Evolutionary conservation across 2,329 filamentous ascomycete species (phyloP).

Genomic region (Furcasterigmium sp.): DNA sequence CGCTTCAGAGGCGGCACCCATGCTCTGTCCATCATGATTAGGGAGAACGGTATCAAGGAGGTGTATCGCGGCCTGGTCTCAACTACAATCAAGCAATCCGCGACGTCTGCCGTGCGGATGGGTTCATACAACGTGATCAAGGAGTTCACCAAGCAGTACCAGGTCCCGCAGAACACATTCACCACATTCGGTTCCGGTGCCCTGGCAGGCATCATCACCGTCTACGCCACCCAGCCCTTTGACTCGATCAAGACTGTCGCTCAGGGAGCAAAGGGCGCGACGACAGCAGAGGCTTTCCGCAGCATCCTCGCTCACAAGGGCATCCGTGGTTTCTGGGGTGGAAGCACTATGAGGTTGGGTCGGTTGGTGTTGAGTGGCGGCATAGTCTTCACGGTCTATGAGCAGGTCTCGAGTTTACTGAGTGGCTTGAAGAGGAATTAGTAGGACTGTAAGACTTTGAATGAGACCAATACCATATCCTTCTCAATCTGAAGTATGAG

Average conservation of each 20-base stretch:
- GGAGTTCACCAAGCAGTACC: slow-evolving; percentile 18
- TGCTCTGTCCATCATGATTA: slow-evolving; percentile 25
- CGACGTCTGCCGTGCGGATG: slow-evolving; percentile 41
- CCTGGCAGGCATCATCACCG: slow-evolving; percentile 55
- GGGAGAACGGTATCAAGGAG: slow-evolving; percentile 32
- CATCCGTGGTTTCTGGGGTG: slow-evolving; percentile 58
- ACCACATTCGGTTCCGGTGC: slow-evolving; percentile 58
- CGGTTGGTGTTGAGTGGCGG: slow-evolving; percentile 61
- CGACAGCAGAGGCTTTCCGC: slow-evolving; percentile 49
- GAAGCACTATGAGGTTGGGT: slow-evolving; percentile 63
- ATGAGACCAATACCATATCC: too few relatives aligned
- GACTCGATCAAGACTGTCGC: slow-evolving; percentile 60
- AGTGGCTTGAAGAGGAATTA: too few relatives aligned
- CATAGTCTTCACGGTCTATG: slow-evolving; percentile 59
- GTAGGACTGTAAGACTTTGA: too few relatives aligned
- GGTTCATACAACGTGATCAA: slow-evolving; percentile 42
- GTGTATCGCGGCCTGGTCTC: slow-evolving; percentile 38
- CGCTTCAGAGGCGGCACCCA: slow-evolving; percentile 23
- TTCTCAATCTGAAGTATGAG: too few relatives aligned
- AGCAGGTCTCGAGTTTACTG: slow-evolving; percentile 36
- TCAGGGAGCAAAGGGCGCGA: slow-evolving; percentile 53
- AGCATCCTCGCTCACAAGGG: slow-evolving; percentile 53
- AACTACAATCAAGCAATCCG: slow-evolving; percentile 42
- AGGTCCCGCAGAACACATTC: slow-evolving; percentile 13
- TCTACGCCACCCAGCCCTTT: slow-evolving; percentile 55